Evolutionary conservation across 139 green algal species (phyloP), one percentile per base, ranked within the genome.

Genomic region (Tetraselmis chui): DNA sequence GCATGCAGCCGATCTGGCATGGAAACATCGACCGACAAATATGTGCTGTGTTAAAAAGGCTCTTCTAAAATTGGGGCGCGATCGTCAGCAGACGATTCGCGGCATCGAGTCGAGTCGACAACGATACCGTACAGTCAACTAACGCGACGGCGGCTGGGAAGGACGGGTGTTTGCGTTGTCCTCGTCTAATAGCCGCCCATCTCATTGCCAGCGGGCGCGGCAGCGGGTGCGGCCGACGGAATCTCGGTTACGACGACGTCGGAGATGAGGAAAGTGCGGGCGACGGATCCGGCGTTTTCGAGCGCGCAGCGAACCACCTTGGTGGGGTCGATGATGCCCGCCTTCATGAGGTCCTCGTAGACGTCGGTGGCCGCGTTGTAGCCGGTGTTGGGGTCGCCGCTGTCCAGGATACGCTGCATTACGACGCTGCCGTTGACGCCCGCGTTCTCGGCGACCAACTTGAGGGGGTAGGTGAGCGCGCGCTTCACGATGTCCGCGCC

Each of bases 301-400:
- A 99, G 88, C 0, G 91, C 91, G 88, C 97, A 98, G 28, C 96
- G 91, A 30, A 98, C 28, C n/a, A 95, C 94, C 95, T 99, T 99
- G 80, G 97, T 96, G 81, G 97, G 97, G 91, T 99, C 97, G 83
- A 99, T 98, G 91, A 99, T 99, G 84, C 97, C 97, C 18, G 88
- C 89, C 80, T 91, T 85, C 93, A 99, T 95, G 1, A 99, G 90
- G 91, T 99, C 92, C 87, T 97, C 89, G 76, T 94, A 99, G 85
- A 88, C 84, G 85, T 94, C 97, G n/a, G 88, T 96, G 32, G 93
- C 92, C 30, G 95, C 95, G 87, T 98, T 98, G 93, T 95, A 98
- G 25, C 95, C 95, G 75, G 90, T 88, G 79, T 92, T 91, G 31
- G 82, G 75, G 80, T 87, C 82, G 32, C 31, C 78, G 22, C 74